These are phyloP conservation scores for Carpinus fangiana DNA, from an alignment of 306 rosid genomes.

Conservation along the genomic window DNA sequence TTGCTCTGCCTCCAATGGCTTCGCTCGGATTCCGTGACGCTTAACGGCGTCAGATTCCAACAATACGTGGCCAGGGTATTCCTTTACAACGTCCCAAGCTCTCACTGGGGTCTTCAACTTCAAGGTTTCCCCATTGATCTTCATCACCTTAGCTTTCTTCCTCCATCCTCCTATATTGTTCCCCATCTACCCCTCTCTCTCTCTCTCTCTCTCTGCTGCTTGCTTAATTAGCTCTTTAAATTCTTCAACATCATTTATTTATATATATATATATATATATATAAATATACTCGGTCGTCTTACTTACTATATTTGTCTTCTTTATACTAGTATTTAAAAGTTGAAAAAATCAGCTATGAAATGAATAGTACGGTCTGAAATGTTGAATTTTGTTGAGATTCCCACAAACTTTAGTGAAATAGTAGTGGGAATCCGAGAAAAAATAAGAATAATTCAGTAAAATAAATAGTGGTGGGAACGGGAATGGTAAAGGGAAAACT, in stretches of 20 bases:
- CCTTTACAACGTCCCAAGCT: slow-evolving; percentile 58
- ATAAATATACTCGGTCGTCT: background rate
- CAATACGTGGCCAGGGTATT: slow-evolving; percentile 60
- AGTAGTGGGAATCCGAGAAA: slow-evolving; percentile 22
- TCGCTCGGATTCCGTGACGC: slow-evolving; percentile 64
- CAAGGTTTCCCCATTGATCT: slow-evolving; percentile 69
- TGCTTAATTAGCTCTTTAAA: background rate
- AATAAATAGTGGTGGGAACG: background rate
- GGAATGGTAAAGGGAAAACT: background rate
- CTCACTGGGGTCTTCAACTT: slow-evolving; percentile 56
- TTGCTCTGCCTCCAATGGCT: slow-evolving; percentile 60
- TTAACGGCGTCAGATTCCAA: slow-evolving; percentile 61
- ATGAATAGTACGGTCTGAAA: background rate
- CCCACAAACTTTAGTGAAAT: background rate
- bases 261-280: too few species aligned
- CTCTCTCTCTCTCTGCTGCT: background rate
- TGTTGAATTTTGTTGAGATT: background rate
- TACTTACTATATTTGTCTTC: background rate
- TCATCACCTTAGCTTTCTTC: slow-evolving; percentile 75
- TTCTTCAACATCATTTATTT: background rate
- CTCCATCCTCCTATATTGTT: slow-evolving; percentile 62
- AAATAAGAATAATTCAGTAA: background rate
- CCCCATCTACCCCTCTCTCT: slow-evolving; percentile 49
- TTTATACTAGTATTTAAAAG: background rate
- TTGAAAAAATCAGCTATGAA: background rate